Base-by-base conservation (phyloP, 495 filamentous ascomycete species). In the Neurospora sublineolata region DNA sequence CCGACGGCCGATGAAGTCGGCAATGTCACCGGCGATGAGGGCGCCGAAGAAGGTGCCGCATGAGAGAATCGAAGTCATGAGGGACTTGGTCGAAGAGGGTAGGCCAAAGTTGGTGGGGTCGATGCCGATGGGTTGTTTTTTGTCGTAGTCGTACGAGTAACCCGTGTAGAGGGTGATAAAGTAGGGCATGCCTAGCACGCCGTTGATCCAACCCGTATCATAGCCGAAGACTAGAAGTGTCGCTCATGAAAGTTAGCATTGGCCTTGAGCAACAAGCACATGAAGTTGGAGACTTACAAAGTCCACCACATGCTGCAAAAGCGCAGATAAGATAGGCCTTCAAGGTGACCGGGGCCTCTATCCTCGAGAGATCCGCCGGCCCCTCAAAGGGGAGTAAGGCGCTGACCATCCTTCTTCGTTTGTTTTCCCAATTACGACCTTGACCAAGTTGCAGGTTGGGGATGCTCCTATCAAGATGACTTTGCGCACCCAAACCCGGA, bases 1-100 rank as follows among this genome's bases (percentile, higher is more conserved):
- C 4, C 88, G 87, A 74, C 91, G 89, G 71, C 91, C 91, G 70
- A 88, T 82, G 78, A 84, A 87, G 75, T 93, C 91, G 69, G 90
- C 89, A 33, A 92, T 71, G 72, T 90, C 87, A 79, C 89, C 90
- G 30, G 88, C 89, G 40, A 91, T 84, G 64, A 93, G 80, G 46
- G 91, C 88, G 72, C 91, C 91, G 72, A 92, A 90, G 85, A 93
- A 92, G 67, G 91, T 92, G 71, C 91, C 91, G 73, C 84, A 86
- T 27, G 90, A 92, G 12, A 92, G 85, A 74, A 93, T 91, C 27
- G 90, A 91, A 39, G 88, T 89, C 77, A 91, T 92, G 64, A 92
- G 83, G 4, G 88, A 90, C 79, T 91, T 88, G 69, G 80, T 76
- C 9, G 75, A 73, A 27, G 79, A 76, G 0, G 73, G 79, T 20